Evolutionary conservation across 352 stramenopile genomes (phyloP).

Genomic region (Achlya hypogyna): DNA sequence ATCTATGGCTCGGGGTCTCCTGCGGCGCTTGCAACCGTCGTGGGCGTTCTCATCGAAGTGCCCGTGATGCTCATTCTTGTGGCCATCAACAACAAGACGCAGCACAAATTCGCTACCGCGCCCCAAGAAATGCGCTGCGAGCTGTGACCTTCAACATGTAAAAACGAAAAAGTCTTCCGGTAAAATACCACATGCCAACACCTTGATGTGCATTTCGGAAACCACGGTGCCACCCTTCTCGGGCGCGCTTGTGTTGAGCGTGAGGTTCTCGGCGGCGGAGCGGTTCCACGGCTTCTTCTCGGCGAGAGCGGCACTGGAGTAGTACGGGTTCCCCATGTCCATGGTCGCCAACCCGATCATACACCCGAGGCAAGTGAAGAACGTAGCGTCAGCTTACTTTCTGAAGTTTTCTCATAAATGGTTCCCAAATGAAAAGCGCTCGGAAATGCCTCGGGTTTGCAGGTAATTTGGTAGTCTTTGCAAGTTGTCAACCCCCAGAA

Average conservation of each 20-base stretch:
- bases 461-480: no score
- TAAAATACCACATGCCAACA: no score
- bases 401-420: no score
- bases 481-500: no score
- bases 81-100: conserved; percentile 19
- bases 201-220: no score
- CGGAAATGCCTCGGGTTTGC: not conserved
- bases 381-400: no score
- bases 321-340: conserved; percentile 36
- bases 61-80: conserved; percentile 61
- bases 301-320: conserved; percentile 30
- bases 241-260: conserved; percentile 31
- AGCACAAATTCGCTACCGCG: conserved; percentile 3
- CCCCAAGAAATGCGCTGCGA: no score
- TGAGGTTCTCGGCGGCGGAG: not conserved
- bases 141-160: no score
- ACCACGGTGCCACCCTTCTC: conserved; percentile 29
- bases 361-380: conserved; percentile 29
- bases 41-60: conserved; percentile 63
- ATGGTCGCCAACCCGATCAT: conserved; percentile 33
- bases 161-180: no score
- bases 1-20: conserved; percentile 66
- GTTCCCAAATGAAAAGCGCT: no score
- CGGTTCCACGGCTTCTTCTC: conserved; percentile 28
- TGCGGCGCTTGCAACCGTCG: conserved; percentile 52